Base-by-base conservation (phyloP, 2,329 filamentous ascomycete genomes). In the Leptographium galeiforme region DNA sequence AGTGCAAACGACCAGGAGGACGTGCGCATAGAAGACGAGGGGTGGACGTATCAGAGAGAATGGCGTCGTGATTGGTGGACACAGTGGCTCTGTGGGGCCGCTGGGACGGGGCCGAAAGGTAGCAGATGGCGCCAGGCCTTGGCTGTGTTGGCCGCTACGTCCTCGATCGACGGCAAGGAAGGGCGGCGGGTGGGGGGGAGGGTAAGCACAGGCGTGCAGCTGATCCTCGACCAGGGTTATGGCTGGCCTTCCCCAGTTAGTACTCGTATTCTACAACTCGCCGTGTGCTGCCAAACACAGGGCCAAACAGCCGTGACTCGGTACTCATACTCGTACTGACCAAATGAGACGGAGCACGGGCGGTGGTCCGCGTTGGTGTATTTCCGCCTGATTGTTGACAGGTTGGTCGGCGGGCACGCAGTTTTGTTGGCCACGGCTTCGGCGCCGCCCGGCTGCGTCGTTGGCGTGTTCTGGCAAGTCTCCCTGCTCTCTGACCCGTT, bases 91-190 rank as follows among this genome's bases (percentile, higher is more conserved):
- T 16, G 30, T 48, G 46, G 46, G 46, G 8, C 46, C 12, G 32
- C n/a, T 33, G 33, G 30, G 46, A 8, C 18, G 36, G 10, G 8
- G 16, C 13, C 38, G 33, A n/a, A 48, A 38, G 33, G 19, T n/a
- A 32, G n/a, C n/a, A 32, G 33, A 32, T n/a, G 3, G n/a, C 25
- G 25, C 25, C 25, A 25, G 46, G 30, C 34, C 46, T n/a, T 16
- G 46, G 32, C 19, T 36, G 33, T 38, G 11, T 16, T 19, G 8
- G 16, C 34, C 34, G 46, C 46, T 47, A 14, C 32, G 32, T 34
- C 30, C 44, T 38, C 46, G 46, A 48, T 48, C 46, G 46, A 48
- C 46, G 34, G 46, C 46, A 36, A 48, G 46, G 46, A 48, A 38
- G 46, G 33, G 34, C 25, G 25, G 25, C 25, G 25, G 25, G 25